Evolutionary conservation across 257 asterid species (phyloP).

Genomic region (Fraxinus cuspidata): DNA sequence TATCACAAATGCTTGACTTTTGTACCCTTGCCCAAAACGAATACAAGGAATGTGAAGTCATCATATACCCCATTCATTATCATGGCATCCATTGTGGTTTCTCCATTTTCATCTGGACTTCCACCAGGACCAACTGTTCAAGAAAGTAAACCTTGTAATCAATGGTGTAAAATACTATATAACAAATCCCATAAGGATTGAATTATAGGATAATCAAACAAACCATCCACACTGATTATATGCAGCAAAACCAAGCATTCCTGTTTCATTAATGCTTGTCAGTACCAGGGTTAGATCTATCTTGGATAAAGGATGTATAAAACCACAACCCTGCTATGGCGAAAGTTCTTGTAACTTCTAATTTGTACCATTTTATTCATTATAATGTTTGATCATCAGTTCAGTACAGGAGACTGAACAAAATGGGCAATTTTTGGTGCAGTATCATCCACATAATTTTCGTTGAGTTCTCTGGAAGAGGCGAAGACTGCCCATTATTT

Average conservation of each 20-base stretch:
- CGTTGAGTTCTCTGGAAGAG: neutral
- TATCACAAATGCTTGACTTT: conserved; percentile 2
- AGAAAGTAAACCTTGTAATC: conserved; percentile 11
- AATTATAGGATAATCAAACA: neutral
- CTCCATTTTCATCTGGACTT: conserved; percentile 98
- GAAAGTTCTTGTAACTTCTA: neutral
- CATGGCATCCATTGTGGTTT: conserved; percentile 94
- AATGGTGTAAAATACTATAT: conserved; percentile 8
- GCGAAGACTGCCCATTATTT: neutral
- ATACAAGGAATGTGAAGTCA: conserved; percentile 12
- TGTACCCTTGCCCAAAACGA: conserved; percentile 16
- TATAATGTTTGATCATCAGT: neutral
- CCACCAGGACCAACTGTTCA: conserved; percentile 98
- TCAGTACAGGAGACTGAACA: neutral
- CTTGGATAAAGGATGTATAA: neutral
- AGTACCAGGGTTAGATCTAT: conserved; percentile 1
- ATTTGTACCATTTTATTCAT: neutral
- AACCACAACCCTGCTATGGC: neutral
- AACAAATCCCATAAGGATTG: neutral
- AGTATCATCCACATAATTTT: no score
- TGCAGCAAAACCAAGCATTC: neutral
- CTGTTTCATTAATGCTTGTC: neutral
- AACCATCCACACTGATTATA: neutral
- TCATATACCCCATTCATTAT: conserved; percentile 87
- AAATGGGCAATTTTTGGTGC: neutral